Base-by-base conservation (phyloP, 75 land plant species). In the Selaginella moellendorffii region DNA sequence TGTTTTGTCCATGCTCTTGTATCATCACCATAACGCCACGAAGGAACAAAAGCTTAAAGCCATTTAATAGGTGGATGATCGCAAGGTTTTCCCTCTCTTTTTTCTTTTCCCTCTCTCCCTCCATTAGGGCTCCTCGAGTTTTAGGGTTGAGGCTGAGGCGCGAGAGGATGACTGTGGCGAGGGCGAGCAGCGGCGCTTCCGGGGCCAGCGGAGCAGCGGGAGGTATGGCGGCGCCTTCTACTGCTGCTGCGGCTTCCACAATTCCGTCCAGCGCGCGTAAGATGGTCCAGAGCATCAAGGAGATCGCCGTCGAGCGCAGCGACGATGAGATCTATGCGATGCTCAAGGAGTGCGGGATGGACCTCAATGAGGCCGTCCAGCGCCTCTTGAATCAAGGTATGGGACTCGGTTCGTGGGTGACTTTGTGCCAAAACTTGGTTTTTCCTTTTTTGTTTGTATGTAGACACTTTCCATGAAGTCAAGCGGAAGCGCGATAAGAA, bases 311-410 rank as follows among this genome's bases (percentile, higher is more conserved):
- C 0, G 72, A 77, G 36, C 78, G 80, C 70, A 74, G 54, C 31
- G 90, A 86, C 18, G 90, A 83, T 14, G 90, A 86, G 76, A 75
- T 86, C 30, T 83, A 83, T 62, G 87, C 90, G 66, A 81, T 83
- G 83, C 84, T 86, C 28, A 81, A 75, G 60, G 90, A 86, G 59
- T 86, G 83, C 65, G 63, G 69, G 30, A 86, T 78, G 81, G 90
- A 86, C 79, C 87, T 86, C 68, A 79, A 86, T 53, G 90, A 86
- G 24, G 78, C 90, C 30, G 73, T 68, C 12, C 87, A 86, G 54
- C 76, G 64, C 56, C 86, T 86, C 10, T 83, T 86, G 28, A 65
- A 52, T 22, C 87, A 83, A 79, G 90, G 90, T 83, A 63, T 24
- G 21, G 46, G 14, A 36, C 46, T 5, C 46, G 5, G 46, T 36